Evolutionary conservation across 1,139 yeast genomes (phyloP).

Genomic region (Sugiyamaella grinbergsii): DNA sequence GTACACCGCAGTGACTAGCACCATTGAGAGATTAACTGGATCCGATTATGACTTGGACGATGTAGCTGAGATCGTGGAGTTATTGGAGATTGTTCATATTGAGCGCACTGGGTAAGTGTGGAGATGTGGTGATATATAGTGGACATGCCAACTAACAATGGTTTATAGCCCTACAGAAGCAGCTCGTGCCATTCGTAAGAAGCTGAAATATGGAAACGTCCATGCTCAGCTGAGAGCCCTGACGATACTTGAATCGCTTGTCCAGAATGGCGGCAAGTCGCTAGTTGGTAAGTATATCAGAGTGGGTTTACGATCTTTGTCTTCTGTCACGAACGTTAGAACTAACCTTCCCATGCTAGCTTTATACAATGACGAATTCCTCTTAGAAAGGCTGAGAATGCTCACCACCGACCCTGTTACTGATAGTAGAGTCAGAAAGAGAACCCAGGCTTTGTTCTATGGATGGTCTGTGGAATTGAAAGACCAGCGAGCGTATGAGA

Average conservation of each 20-base stretch:
- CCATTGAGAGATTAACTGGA: constrained; percentile 49
- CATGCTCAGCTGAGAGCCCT: constrained; percentile 67
- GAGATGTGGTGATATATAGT: constrained; percentile 7
- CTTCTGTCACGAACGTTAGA: too few species aligned
- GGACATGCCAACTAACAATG: constrained; percentile 3
- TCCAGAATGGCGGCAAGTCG: constrained; percentile 68
- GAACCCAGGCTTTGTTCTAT: constrained; percentile 53
- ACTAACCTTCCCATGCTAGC: too few species aligned
- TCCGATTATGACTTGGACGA: constrained; percentile 45
- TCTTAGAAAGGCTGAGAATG: constrained; percentile 65
- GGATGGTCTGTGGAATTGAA: constrained; percentile 65
- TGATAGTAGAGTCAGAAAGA: constrained; percentile 51
- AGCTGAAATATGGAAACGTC: constrained; percentile 76
- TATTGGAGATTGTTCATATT: constrained; percentile 49
- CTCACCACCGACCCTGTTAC: constrained; percentile 50
- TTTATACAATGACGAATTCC: constrained; percentile 69
- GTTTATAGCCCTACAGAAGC: constrained; percentile 65
- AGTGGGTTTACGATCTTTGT: background rate
- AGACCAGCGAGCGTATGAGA: constrained; percentile 54
- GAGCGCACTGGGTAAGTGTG: constrained; percentile 45
- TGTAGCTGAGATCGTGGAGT: constrained; percentile 47
- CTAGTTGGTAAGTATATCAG: constrained; percentile 38
- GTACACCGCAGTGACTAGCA: constrained; percentile 53
- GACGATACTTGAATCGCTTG: constrained; percentile 68
- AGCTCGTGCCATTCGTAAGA: constrained; percentile 86